Evolutionary conservation across 352 stramenopile genomes (phyloP).

Genomic region (Pythium oligandrum): DNA sequence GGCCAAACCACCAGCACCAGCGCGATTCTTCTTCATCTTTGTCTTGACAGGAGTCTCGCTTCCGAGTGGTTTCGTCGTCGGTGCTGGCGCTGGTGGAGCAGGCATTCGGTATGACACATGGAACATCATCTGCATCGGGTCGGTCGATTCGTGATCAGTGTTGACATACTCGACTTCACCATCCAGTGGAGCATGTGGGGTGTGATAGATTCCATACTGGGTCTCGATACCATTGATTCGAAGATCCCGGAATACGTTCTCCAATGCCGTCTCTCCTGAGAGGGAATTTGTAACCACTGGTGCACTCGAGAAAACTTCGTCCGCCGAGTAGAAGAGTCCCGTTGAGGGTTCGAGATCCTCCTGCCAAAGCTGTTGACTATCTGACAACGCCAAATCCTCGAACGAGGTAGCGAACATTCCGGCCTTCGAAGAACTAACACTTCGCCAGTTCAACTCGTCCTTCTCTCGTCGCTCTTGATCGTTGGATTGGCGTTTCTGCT

Average conservation of each 20-base stretch:
- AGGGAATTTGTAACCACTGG: too few relatives aligned
- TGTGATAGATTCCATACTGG: too few relatives aligned
- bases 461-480: too few relatives aligned
- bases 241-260: too few relatives aligned
- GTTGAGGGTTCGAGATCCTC: constrained; percentile 5
- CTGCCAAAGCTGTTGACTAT: constrained; percentile 15
- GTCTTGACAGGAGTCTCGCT: constrained; percentile 36
- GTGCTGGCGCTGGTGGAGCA: constrained; percentile 28
- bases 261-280: too few relatives aligned
- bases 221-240: too few relatives aligned
- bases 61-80: constrained; percentile 13
- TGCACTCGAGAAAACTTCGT: neutral
- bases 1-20: constrained; percentile 9
- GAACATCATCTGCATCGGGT: constrained; percentile 44
- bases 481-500: constrained; percentile 39
- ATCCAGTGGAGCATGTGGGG: too few relatives aligned
- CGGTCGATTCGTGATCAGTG: constrained; percentile 21
- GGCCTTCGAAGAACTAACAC: too few relatives aligned
- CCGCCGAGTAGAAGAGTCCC: constrained; percentile 17
- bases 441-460: too few relatives aligned
- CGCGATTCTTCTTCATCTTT: constrained; percentile 61
- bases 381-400: constrained; percentile 10
- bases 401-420: constrained; percentile 1
- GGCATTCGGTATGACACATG: constrained; percentile 63
- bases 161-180: constrained; percentile 7